Conservation (phyloP, 164 flowering plant species). For the Chimonanthus salicifolius region DNA sequence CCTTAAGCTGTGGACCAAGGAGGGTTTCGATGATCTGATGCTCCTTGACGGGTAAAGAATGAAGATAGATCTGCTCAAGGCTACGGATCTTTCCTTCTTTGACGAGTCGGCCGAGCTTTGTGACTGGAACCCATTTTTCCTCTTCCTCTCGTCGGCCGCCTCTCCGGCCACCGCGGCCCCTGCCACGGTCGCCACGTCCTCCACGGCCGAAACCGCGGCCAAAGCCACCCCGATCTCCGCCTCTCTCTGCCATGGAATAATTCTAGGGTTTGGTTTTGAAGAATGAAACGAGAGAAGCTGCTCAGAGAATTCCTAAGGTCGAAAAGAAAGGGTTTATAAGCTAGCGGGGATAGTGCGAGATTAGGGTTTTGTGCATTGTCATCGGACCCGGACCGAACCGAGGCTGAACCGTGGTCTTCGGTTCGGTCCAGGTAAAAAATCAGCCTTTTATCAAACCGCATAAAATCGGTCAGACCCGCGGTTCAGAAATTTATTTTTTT, state of each 20-base stretch:
- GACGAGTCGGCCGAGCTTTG: conserved; percentile 71
- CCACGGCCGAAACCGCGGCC: conserved; percentile 46
- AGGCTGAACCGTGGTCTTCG: neutral
- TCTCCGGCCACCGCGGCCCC: conserved; percentile 50
- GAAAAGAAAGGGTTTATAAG: conserved; percentile 3
- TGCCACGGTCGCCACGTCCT: conserved; percentile 37
- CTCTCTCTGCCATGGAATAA: conserved; percentile 61
- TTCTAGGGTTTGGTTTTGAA: neutral
- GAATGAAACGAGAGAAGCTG: neutral
- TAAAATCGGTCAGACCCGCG: too few relatives aligned
- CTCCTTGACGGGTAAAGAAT: conserved; percentile 70
- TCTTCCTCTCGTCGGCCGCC: conserved; percentile 53
- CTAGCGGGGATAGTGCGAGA: neutral
- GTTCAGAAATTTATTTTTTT: too few relatives aligned
- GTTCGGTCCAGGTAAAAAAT: too few relatives aligned
- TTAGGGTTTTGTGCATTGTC: neutral
- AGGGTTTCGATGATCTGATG: conserved; percentile 59
- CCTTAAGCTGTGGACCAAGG: conserved; percentile 50
- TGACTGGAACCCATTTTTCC: conserved; percentile 75
- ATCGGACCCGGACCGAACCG: neutral
- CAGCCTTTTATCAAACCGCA: too few relatives aligned
- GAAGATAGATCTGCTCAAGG: conserved; percentile 71
- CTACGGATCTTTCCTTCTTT: conserved; percentile 44
- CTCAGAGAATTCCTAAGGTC: conserved; percentile 3
- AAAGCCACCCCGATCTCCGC: conserved; percentile 49